Base-by-base conservation (phyloP, 2,329 filamentous ascomycete genomes). In the Phoma sp. region DNA sequence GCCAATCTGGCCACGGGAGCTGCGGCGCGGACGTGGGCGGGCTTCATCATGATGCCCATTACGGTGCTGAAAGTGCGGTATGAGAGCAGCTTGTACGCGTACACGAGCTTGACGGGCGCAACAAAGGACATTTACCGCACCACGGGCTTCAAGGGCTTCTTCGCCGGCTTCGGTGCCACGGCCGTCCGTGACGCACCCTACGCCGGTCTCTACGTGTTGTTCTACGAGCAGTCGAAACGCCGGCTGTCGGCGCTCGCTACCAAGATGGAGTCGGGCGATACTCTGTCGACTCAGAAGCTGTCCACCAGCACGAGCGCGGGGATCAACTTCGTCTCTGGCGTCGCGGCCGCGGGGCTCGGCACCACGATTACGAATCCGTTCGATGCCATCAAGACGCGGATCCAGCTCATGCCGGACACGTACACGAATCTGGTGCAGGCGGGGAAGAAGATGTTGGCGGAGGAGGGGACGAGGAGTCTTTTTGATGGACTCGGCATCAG, bases 31-130 rank as follows among this genome's bases (percentile, higher is more conserved):
- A 92, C 92, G 1, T 88, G 90, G 47, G 94, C 94, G 0, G 95
- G 95, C 33, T 90, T 97, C 70, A 79, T 96, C 40, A 86, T 98
- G 77, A 98, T 97, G 91, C 95, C 95, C 1, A 85, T 98, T 57
- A 99, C 95, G 1, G 89, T 99, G 39, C 88, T 99, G 69, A 99
- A 99, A 73, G 95, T 98, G 38, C 90, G 95, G 39, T 98, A 96
- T 72, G 95, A 99, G 76, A 94, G 89, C 24, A 92, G 84, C 58
- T 80, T 94, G 38, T 99, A 97, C 78, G 80, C 85, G 3, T 98
- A 98, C 78, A 83, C 84, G 22, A 94, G 91, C 1, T 80, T 98
- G 22, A 77, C 84, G 36, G 82, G 86, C 33, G 95, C 95, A 0
- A 86, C 84, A 1, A 80, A 80, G 31, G 91, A 95, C 64, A 97